A percentile compares a stretch with the other conserved stretches of the same genome.
Conservation (phyloP, 352 stramenopile species). For the Phytopythium sindhum region DNA sequence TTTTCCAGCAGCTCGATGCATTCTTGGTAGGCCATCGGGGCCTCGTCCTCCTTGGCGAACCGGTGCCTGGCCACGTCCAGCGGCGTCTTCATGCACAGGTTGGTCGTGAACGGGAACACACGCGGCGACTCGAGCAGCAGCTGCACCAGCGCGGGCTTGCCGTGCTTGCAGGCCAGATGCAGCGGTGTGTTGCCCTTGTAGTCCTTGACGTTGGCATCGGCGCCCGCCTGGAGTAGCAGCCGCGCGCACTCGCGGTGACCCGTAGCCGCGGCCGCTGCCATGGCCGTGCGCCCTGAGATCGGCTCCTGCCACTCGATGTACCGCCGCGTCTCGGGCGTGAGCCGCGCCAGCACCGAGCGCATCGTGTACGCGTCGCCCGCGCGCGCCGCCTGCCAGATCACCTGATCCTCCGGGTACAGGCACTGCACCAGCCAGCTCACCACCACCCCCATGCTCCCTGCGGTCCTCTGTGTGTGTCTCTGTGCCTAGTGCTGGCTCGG, state of each 20-base stretch:
- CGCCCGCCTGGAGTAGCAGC: slow-evolving; percentile 35
- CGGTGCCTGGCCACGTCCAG: slow-evolving; percentile 39
- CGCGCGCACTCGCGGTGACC: slow-evolving; percentile 45
- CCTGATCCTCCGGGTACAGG: slow-evolving; percentile 51
- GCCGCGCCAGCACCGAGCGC: slow-evolving; percentile 25
- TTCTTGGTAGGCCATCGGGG: slow-evolving; percentile 28
- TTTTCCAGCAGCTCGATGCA: slow-evolving; percentile 62
- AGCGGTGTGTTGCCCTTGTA: slow-evolving; percentile 48
- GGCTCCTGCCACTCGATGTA: slow-evolving; percentile 61
- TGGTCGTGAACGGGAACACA: slow-evolving; percentile 42
- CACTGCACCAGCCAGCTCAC: slow-evolving; percentile 51
- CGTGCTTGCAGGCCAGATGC: slow-evolving; percentile 51
- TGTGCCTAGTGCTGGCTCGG: background rate
- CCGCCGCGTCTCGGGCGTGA: slow-evolving; percentile 36
- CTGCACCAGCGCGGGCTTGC: slow-evolving; percentile 33
- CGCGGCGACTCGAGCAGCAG: slow-evolving; percentile 35
- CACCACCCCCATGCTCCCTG: slow-evolving; percentile 32
- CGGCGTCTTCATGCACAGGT: slow-evolving; percentile 40
- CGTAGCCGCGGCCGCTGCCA: slow-evolving; percentile 36
- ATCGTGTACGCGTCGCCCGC: slow-evolving; percentile 36
- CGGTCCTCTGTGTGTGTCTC: background rate
- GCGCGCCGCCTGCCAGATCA: slow-evolving; percentile 46
- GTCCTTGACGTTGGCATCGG: slow-evolving; percentile 53
- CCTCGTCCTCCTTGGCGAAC: slow-evolving; percentile 23
- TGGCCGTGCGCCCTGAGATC: slow-evolving; percentile 35